Evolutionary conservation across 345 rosid species (phyloP), one percentile per base, ranked within the genome.

Genomic region (Populus euphratica): DNA sequence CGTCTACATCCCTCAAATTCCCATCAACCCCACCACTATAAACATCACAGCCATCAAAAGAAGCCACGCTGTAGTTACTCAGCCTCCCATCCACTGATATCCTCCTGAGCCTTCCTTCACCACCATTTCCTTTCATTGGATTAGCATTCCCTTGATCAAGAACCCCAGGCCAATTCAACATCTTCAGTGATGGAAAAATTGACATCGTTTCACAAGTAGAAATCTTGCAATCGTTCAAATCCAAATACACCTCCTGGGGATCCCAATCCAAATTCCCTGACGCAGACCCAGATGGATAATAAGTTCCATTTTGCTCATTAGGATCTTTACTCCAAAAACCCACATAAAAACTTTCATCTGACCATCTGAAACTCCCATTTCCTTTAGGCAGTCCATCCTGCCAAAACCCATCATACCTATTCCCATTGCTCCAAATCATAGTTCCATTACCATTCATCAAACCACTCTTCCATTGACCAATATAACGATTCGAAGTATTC

Each of bases 291-390:
- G 98, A 85, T 2, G 99, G 98, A 77, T 91, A 88, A 79, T 89
- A 91, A 83, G 94, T 93, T 68, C 97, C 99, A 70, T 80, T 92
- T 76, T 87, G 92, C 56, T 93, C 97, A 35, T 83, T 86, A 6
- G 90, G 89, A 82, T 92, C 97, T 47, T 84, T 92, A 56, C 95
- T 93, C 99, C 98, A 96, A 82, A 89, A 84, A 12, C 99, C 99
- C 2, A 92, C 98, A 64, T 93, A 96, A 70, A 89, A 89, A 74
- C 97, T 89, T 35, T 95, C 97, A 11, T 91, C 95, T 0, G 87
- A 56, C 94, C 94, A 92, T 36, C 86, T 83, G 44, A 83, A 93
- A 0, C 92, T 93, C 27, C 99, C 99, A 76, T 91, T 92, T 36
- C 99, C 99, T 80, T 87, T 92, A 8, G 99, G 99, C 62, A 86